A percentile compares a stretch with the other conserved stretches of the same genome.
These are phyloP conservation scores for Pichia sp. DNA, from an alignment of 1,139 yeast genomes.

Conservation along the genomic window DNA sequence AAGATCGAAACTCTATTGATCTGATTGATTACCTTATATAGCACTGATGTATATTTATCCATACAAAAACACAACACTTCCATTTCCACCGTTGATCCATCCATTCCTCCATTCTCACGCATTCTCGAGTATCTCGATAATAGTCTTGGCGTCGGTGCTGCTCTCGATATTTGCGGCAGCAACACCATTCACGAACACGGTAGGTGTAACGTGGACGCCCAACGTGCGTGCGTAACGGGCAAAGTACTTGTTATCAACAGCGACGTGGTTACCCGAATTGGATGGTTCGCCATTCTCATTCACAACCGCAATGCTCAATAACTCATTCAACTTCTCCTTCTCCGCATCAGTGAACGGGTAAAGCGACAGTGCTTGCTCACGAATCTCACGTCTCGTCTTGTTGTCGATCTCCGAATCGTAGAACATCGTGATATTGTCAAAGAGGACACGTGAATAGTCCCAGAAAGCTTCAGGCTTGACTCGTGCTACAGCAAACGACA, in stretches of 20 bases:
- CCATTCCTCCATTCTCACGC: too few relatives aligned
- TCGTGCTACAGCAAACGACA: slow-evolving; percentile 59
- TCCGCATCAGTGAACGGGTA: slow-evolving; percentile 24
- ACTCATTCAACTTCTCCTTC: slow-evolving; percentile 11
- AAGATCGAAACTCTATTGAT: slow-evolving; percentile 97
- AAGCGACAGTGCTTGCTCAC: slow-evolving; percentile 47
- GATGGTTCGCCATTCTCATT: background rate
- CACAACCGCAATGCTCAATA: slow-evolving; percentile 17
- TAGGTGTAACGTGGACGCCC: slow-evolving; percentile 83
- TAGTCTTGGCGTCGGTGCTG: slow-evolving; percentile 30
- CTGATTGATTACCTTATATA: too few relatives aligned
- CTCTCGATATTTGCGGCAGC: slow-evolving; percentile 38
- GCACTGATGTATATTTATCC: too few relatives aligned
- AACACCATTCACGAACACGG: slow-evolving; percentile 67
- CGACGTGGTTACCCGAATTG: slow-evolving; percentile 55
- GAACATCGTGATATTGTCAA: slow-evolving; percentile 44
- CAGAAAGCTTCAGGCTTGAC: slow-evolving; percentile 57
- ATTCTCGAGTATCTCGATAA: slow-evolving; percentile 27
- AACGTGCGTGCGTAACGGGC: slow-evolving; percentile 67
- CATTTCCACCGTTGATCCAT: too few relatives aligned
- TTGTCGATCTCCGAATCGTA: slow-evolving; percentile 56
- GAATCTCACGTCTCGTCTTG: slow-evolving; percentile 50
- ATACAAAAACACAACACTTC: background rate
- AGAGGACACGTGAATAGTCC: slow-evolving; percentile 51
- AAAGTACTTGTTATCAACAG: slow-evolving; percentile 63